phyloP scores from a whole-genome alignment of 2,329 filamentous ascomycete species.

The Calonectria hongkongensis region DNA sequence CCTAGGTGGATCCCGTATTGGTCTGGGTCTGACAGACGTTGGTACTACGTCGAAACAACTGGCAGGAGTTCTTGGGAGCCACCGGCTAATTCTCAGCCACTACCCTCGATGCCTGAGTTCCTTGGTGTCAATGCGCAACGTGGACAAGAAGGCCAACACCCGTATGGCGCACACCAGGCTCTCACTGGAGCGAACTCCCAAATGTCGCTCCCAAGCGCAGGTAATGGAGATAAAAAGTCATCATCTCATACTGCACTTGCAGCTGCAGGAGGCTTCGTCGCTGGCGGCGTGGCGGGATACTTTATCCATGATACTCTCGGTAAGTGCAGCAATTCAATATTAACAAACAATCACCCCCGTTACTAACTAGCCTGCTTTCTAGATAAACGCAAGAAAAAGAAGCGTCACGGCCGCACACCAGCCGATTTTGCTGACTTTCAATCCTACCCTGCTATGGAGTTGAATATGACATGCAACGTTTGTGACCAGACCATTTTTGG shows the following conservation, averaged over 20 bases:
- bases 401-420: conserved; percentile 34
- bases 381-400: conserved; percentile 48
- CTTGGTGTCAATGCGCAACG: conserved; percentile 6
- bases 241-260: conserved; percentile 23
- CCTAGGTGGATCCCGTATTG: conserved; percentile 47
- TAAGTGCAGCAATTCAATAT: neutral
- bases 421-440: conserved; percentile 40
- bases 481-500: conserved; percentile 43
- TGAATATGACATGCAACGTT: conserved; percentile 32
- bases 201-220: neutral
- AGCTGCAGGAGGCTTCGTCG: conserved; percentile 44
- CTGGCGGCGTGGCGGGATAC: conserved; percentile 43
- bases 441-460: conserved; percentile 36
- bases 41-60: conserved; percentile 45
- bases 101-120: conserved; percentile 41
- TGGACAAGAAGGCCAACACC: neutral
- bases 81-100: conserved; percentile 15
- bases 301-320: conserved; percentile 46
- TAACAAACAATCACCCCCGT: neutral
- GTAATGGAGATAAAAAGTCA: conserved; percentile 24
- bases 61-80: conserved; percentile 38
- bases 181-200: neutral
- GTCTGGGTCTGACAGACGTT: conserved; percentile 46
- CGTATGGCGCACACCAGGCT: neutral
- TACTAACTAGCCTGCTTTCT: neutral